These are phyloP conservation scores for Hygrophoropsis aurantiaca DNA, from an alignment of 768 basidiomycete species.

Conservation along the genomic window DNA sequence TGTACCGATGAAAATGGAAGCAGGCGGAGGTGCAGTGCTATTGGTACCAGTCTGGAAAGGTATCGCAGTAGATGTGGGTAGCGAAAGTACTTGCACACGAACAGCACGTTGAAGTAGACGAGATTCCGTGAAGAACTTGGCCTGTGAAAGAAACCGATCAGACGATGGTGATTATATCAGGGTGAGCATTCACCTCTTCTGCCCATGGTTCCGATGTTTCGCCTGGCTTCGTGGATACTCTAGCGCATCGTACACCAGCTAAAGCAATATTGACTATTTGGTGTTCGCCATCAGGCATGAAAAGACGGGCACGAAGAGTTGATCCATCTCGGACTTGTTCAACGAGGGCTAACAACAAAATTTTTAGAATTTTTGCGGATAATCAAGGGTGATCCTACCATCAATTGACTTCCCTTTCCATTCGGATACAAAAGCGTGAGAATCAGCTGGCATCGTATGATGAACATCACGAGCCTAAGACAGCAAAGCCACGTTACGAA, in stretches of 20 bases:
- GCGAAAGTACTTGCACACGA: conserved; percentile 73
- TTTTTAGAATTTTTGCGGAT: neutral
- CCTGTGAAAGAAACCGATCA: conserved; percentile 44
- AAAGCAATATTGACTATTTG: conserved; percentile 86
- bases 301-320: conserved; percentile 82
- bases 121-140: conserved; percentile 91
- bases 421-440: conserved; percentile 84
- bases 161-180: conserved; percentile 6
- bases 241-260: conserved; percentile 78
- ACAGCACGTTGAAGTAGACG: conserved; percentile 80
- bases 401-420: conserved; percentile 92
- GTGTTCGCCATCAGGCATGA: conserved; percentile 87
- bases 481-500: conserved; percentile 5
- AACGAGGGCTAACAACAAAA: conserved; percentile 65
- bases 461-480: conserved; percentile 68
- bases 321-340: conserved; percentile 94
- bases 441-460: conserved; percentile 87
- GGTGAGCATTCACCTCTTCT: conserved; percentile 69
- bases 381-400: conserved; percentile 43
- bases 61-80: conserved; percentile 75
- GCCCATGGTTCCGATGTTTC: conserved; percentile 82
- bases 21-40: conserved; percentile 55
- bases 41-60: conserved; percentile 70
- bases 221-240: conserved; percentile 66
- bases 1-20: conserved; percentile 87